Conservation (phyloP, 2,329 filamentous ascomycete species). For the Cladosporium colombiae region DNA sequence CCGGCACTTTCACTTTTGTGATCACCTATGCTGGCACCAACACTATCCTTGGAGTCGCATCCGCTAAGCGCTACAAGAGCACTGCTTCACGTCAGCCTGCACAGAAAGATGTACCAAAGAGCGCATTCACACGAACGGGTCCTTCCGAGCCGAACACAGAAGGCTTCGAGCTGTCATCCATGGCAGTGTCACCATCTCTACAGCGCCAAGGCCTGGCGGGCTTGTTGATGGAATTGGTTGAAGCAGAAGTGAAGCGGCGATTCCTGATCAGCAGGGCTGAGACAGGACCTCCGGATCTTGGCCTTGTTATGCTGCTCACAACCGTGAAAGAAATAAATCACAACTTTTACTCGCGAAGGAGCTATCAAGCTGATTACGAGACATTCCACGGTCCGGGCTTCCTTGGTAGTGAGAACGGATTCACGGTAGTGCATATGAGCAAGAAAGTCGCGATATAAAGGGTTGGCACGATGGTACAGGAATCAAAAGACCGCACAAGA, state of each 20-base stretch:
- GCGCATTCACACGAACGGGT: background rate
- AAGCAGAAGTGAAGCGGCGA: slow-evolving; percentile 23
- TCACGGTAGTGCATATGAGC: slow-evolving; percentile 26
- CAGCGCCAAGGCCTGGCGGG: slow-evolving; percentile 26
- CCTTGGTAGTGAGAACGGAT: slow-evolving; percentile 24
- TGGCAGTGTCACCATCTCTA: slow-evolving; percentile 23
- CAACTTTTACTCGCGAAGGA: slow-evolving; percentile 21
- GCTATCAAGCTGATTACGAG: slow-evolving; percentile 26
- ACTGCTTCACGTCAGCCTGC: too few relatives aligned
- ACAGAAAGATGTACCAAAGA: background rate
- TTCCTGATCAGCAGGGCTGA: slow-evolving; percentile 1
- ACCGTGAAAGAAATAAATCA: slow-evolving; percentile 27
- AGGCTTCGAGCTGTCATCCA: slow-evolving; percentile 24
- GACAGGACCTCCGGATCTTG: background rate
- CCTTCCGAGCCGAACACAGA: background rate
- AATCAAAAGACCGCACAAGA: background rate
- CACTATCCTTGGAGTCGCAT: slow-evolving; percentile 21
- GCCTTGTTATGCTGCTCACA: slow-evolving; percentile 24
- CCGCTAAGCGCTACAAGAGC: slow-evolving; percentile 25
- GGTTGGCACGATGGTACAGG: background rate
- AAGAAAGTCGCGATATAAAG: slow-evolving; percentile 15
- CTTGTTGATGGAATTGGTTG: slow-evolving; percentile 25
- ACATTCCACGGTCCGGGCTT: slow-evolving; percentile 22
- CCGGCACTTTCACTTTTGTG: slow-evolving; percentile 25
- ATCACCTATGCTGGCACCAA: slow-evolving; percentile 17